Evolutionary conservation across 2,329 filamentous ascomycete genomes (phyloP).

Genomic region (Helotiales sp.): DNA sequence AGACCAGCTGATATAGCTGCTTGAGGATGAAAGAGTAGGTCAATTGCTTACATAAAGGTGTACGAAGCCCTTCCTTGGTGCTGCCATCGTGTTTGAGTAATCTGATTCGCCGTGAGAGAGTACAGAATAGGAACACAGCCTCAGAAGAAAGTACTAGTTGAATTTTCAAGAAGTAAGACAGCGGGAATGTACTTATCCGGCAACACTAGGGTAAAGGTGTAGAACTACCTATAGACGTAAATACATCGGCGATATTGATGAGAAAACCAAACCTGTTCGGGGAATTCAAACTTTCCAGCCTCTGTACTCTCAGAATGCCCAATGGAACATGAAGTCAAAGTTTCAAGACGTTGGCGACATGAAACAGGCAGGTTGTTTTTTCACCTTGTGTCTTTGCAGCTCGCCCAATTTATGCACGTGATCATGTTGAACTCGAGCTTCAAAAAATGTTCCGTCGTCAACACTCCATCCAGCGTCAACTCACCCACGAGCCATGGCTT

Average conservation of each 20-base stretch:
- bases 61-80: slow-evolving; percentile 20
- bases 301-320: neutral
- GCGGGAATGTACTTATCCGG: neutral
- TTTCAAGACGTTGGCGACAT: neutral
- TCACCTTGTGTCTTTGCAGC: neutral
- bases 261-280: no score
- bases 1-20: neutral
- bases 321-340: no score
- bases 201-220: neutral
- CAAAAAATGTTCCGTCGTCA: neutral
- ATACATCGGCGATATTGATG: no score
- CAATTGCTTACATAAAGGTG: slow-evolving; percentile 27
- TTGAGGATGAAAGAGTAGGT: neutral
- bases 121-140: no score
- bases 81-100: slow-evolving; percentile 8
- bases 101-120: neutral
- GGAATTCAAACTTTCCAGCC: neutral
- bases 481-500: slow-evolving; percentile 18
- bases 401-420: neutral
- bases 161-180: neutral
- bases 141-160: no score
- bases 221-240: no score
- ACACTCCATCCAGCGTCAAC: slow-evolving; percentile 2
- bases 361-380: neutral
- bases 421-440: neutral